These are phyloP conservation scores for Aspergillus sp. DNA, from an alignment of 2,329 filamentous ascomycete species.

Conservation along the genomic window DNA sequence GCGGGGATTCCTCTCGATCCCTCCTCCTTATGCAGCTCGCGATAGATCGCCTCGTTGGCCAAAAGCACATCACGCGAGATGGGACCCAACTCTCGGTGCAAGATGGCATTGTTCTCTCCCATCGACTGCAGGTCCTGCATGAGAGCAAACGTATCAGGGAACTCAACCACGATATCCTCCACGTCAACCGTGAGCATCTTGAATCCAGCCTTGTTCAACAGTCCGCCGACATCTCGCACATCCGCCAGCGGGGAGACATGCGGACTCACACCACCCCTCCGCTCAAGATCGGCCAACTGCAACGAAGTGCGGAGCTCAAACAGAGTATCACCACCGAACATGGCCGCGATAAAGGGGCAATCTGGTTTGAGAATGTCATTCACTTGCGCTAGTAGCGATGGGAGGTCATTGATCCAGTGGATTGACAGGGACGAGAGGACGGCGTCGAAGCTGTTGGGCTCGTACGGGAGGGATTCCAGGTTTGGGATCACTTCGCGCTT, in stretches of 20 bases:
- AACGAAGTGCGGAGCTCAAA: conserved; percentile 91
- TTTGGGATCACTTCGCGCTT: conserved; percentile 66
- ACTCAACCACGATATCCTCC: conserved; percentile 95
- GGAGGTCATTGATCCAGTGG: conserved; percentile 98
- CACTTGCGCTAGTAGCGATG: conserved; percentile 75
- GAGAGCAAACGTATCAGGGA: conserved; percentile 79
- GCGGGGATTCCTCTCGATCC: conserved; percentile 66
- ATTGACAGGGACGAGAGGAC: conserved; percentile 84
- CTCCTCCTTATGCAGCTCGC: conserved; percentile 76
- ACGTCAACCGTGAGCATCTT: conserved; percentile 95
- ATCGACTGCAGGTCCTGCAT: conserved; percentile 95
- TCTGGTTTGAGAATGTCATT: conserved; percentile 87
- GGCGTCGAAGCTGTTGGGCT: conserved; percentile 74
- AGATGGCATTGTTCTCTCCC: conserved; percentile 87
- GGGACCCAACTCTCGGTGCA: conserved; percentile 75
- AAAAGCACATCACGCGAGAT: conserved; percentile 79
- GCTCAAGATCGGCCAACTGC: conserved; percentile 86
- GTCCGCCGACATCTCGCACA: conserved; percentile 81
- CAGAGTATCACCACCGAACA: conserved; percentile 92
- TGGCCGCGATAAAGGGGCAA: conserved; percentile 85
- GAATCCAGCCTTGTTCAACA: conserved; percentile 84
- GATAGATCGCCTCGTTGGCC: conserved; percentile 84
- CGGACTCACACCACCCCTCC: conserved; percentile 84
- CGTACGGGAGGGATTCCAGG: conserved; percentile 68
- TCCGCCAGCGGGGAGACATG: conserved; percentile 90